phyloP scores from a whole-genome alignment of 169 alveolate genomes.

The Cryptosporidium xiaoi region DNA sequence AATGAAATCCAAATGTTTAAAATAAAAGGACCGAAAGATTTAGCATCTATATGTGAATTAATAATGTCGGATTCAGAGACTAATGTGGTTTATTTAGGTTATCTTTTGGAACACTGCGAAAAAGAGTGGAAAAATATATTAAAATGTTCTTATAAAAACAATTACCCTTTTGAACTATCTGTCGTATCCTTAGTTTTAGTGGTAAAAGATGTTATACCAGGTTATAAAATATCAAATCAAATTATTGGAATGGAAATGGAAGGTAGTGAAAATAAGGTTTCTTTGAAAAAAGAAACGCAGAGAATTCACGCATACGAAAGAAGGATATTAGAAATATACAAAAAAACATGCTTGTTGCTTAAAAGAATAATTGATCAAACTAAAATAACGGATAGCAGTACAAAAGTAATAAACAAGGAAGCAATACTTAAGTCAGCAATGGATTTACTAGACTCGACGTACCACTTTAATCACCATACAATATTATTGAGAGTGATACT shows the following conservation, averaged over 20 bases:
- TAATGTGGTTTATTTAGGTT: conserved; percentile 1
- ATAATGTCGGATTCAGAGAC: conserved; percentile 60
- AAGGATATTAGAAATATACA: conserved; percentile 24
- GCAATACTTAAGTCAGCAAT: conserved; percentile 11
- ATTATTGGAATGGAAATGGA: conserved; percentile 12
- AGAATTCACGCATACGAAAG: conserved; percentile 38
- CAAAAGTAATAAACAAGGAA: conserved; percentile 3
- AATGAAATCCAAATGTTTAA: neutral
- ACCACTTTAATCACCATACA: conserved; percentile 59
- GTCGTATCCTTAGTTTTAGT: conserved; percentile 39
- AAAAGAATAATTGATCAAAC: conserved; percentile 1
- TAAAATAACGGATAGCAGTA: neutral
- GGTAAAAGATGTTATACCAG: conserved; percentile 53
- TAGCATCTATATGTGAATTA: conserved; percentile 34
- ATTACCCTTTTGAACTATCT: conserved; percentile 13
- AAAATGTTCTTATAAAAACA: neutral
- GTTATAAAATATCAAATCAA: conserved; percentile 49
- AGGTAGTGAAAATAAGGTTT: conserved; percentile 12
- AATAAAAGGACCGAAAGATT: conserved; percentile 55
- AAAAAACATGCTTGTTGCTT: conserved; percentile 56
- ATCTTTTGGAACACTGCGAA: conserved; percentile 36
- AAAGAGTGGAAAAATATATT: neutral
- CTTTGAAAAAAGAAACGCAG: conserved; percentile 26
- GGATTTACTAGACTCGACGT: conserved; percentile 47
- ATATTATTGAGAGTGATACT: conserved; percentile 43